phyloP scores from a whole-genome alignment of 495 filamentous ascomycete species.

The Xylaria palmicola region DNA sequence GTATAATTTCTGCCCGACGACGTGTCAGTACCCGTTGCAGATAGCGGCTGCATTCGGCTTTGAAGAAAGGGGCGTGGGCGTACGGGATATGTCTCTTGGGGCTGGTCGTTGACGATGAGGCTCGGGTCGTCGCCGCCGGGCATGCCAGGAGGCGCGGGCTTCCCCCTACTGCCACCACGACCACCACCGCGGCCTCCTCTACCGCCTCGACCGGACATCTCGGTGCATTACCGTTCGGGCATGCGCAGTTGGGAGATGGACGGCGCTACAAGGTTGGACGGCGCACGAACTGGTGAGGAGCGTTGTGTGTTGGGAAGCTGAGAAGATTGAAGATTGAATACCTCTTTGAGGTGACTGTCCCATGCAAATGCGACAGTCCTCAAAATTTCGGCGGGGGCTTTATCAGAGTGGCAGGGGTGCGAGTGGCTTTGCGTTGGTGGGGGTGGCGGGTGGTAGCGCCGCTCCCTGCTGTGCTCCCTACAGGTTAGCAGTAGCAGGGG shows the following conservation, averaged over 20 bases:
- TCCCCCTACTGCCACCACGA: slow-evolving; percentile 35
- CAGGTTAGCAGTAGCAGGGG: too few relatives aligned
- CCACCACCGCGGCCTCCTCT: slow-evolving; percentile 33
- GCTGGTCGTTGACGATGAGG: slow-evolving; percentile 28
- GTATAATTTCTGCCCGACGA: slow-evolving; percentile 34
- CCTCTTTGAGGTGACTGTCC: neutral
- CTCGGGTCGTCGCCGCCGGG: slow-evolving; percentile 33
- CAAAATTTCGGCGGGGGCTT: slow-evolving; percentile 8
- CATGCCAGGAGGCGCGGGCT: slow-evolving; percentile 30
- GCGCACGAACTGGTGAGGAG: neutral
- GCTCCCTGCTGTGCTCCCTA: too few relatives aligned
- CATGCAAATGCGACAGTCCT: neutral
- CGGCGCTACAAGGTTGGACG: neutral
- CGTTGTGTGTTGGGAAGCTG: too few relatives aligned
- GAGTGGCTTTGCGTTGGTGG: neutral
- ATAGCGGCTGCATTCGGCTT: neutral
- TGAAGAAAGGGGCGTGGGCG: neutral
- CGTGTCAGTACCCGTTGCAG: neutral
- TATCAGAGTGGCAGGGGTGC: neutral
- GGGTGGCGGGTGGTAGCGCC: neutral
- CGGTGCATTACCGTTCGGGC: slow-evolving; percentile 9
- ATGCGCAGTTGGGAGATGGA: neutral
- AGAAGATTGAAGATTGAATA: too few relatives aligned
- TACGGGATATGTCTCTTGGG: slow-evolving; percentile 33
- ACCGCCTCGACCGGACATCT: slow-evolving; percentile 32